Base-by-base conservation (phyloP, 176 grass and related monocot species). In the Zizania latifolia region DNA sequence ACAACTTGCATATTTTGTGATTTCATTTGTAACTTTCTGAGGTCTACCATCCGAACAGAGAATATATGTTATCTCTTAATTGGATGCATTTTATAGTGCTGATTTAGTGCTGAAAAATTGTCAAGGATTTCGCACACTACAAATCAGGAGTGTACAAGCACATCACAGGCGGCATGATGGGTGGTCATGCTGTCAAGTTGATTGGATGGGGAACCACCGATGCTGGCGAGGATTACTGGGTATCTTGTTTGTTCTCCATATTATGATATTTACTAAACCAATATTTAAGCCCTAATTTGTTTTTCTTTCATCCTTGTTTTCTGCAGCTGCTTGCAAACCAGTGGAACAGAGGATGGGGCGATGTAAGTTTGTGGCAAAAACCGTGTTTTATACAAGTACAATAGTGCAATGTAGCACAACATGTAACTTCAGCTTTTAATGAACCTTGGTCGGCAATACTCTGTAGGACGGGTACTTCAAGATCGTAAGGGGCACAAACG, bases 121-220 rank as follows among this genome's bases (percentile, higher is more conserved):
- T 62, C 19, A 55, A 97, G 93, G 93, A 97, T 65, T 97, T 96
- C 62, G 93, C 89, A 51, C 90, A 97, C 84, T 97, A 97, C 68
- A 97, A 97, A 72, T 92, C 90, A 46, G 93, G 93, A 88, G 87
- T 97, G 22, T 97, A 97, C 84, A 92, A 97, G 61, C 89, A 97
- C 41, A 65, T 93, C 57, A 87, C 90, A 0, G 94, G 94, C 73
- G 86, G 40, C 29, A 33, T 74, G 8, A 90, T 97, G 83, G 94
- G 90, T 6, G 94, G 94, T 45, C 88, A 97, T 81, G 90, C 94
- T 17, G 90, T 97, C 26, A 97, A 91, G 81, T 84, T 93, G 71
- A 97, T 93, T 34, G 94, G 90, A 81, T 93, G 90, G 90, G 94
- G 94, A 74, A 93, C 90, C 43, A 97, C 80, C 71, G 88, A 91